A percentile compares a stretch with the other conserved stretches of the same genome.
Conservation (phyloP, 352 stramenopile species). For the Pythium rhizo-oryzae region DNA sequence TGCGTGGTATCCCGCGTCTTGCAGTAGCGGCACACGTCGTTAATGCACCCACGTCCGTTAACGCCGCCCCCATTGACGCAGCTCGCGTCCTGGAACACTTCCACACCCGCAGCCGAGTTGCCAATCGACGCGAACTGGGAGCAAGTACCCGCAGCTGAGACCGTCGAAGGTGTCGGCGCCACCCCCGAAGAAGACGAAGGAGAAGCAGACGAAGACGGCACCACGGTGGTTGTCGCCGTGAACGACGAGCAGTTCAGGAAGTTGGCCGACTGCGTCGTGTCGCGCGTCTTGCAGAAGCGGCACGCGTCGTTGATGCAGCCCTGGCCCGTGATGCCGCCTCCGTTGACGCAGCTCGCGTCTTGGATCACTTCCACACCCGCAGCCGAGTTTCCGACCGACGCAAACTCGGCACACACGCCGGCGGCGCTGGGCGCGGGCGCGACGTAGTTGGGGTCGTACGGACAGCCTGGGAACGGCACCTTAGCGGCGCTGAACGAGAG, state of each 20-base stretch:
- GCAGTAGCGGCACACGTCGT: slow-evolving; percentile 27
- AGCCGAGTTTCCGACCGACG: slow-evolving; percentile 6
- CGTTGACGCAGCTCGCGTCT: slow-evolving; percentile 11
- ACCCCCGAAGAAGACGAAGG: background rate
- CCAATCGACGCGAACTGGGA: slow-evolving; percentile 11
- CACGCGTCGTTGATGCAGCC: slow-evolving; percentile 34
- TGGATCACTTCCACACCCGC: slow-evolving; percentile 22
- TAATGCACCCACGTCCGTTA: slow-evolving; percentile 32
- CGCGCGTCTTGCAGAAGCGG: slow-evolving; percentile 25
- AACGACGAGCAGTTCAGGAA: slow-evolving; percentile 14
- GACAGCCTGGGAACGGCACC: slow-evolving; percentile 36
- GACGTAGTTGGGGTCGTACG: slow-evolving; percentile 31
- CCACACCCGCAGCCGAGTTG: slow-evolving; percentile 12
- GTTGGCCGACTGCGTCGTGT: slow-evolving; percentile 17
- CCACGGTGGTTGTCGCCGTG: background rate
- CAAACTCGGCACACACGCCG: slow-evolving; percentile 6
- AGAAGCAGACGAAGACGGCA: background rate
- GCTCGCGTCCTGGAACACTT: slow-evolving; percentile 18
- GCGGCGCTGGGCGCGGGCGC: background rate
- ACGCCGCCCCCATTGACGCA: slow-evolving; percentile 18
- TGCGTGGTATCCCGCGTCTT: slow-evolving; percentile 23
- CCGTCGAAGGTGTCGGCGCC: background rate
- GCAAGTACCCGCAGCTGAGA: background rate
- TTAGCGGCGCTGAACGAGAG: slow-evolving; percentile 32
- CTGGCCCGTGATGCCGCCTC: slow-evolving; percentile 10